Evolutionary conservation across 78 protist genomes (phyloP).

Genomic region (Dictyostelium capitatum): DNA sequence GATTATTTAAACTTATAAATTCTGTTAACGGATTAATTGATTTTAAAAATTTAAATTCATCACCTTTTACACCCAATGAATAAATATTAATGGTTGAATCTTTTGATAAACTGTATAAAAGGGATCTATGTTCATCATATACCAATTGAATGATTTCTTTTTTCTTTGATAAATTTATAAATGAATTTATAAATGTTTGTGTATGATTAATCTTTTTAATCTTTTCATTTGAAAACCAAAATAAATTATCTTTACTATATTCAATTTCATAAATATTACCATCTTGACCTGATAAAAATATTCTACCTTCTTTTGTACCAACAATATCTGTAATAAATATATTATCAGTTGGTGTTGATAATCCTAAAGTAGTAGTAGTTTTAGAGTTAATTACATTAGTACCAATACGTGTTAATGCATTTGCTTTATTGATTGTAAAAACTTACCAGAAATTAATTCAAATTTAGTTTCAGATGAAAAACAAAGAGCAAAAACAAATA

Average conservation of each 20-base stretch:
- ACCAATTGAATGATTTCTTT: conserved; percentile 41
- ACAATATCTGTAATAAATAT: conserved; percentile 65
- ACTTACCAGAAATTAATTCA: conserved; percentile 47
- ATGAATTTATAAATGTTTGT: background rate
- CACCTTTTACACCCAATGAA: conserved; percentile 6
- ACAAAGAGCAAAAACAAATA: conserved; percentile 42
- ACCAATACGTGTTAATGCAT: background rate
- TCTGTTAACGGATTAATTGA: background rate
- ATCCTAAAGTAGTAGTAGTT: too few relatives aligned
- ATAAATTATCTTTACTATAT: conserved; percentile 33
- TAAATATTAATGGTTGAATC: conserved; percentile 4
- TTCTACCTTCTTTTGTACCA: conserved; percentile 83
- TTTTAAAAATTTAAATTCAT: conserved; percentile 7
- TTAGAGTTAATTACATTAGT: background rate
- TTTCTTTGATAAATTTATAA: conserved; percentile 8
- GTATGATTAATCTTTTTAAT: conserved; percentile 39
- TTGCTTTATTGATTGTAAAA: background rate
- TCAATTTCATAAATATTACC: conserved; percentile 77
- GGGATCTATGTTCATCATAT: conserved; percentile 2
- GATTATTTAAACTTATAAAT: background rate
- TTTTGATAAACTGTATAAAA: conserved; percentile 21
- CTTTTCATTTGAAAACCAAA: conserved; percentile 42
- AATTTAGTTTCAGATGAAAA: conserved; percentile 10
- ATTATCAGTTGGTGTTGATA: conserved; percentile 70
- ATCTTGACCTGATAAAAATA: conserved; percentile 74